phyloP scores from a whole-genome alignment of 176 grass and related monocot species.

The Elymus sibiricus region DNA sequence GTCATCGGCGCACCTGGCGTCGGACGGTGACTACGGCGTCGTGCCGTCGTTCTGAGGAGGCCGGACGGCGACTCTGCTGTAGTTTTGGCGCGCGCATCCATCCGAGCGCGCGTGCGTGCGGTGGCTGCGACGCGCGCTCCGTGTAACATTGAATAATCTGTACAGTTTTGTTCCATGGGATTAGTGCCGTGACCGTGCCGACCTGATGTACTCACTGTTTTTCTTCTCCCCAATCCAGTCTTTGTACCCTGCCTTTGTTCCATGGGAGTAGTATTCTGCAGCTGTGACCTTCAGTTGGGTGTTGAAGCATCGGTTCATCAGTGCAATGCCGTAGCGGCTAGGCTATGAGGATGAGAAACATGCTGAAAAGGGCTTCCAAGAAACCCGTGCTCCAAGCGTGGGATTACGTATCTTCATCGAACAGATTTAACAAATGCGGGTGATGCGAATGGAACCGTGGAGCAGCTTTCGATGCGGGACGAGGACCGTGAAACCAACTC shows the following conservation, averaged over 20 bases:
- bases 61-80: not conserved
- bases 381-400: not conserved
- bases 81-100: constrained; percentile 18
- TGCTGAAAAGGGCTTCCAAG: not conserved
- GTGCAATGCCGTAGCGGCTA: not conserved
- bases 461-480: not conserved
- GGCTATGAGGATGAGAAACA: not conserved
- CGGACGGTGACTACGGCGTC: constrained; percentile 39
- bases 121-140: not conserved
- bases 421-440: not conserved
- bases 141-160: constrained; percentile 46
- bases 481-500: not conserved
- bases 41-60: constrained; percentile 47
- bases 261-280: not conserved
- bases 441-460: not conserved
- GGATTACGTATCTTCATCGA: not conserved
- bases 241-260: constrained; percentile 13
- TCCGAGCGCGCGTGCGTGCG: not conserved
- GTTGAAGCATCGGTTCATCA: not conserved
- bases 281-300: not conserved
- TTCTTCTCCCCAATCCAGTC: not conserved
- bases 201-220: not conserved
- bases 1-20: constrained; percentile 1
- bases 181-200: not conserved
- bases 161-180: constrained; percentile 19